Base-by-base conservation (phyloP, 495 filamentous ascomycete genomes). In the Hypoxylon intermedium region DNA sequence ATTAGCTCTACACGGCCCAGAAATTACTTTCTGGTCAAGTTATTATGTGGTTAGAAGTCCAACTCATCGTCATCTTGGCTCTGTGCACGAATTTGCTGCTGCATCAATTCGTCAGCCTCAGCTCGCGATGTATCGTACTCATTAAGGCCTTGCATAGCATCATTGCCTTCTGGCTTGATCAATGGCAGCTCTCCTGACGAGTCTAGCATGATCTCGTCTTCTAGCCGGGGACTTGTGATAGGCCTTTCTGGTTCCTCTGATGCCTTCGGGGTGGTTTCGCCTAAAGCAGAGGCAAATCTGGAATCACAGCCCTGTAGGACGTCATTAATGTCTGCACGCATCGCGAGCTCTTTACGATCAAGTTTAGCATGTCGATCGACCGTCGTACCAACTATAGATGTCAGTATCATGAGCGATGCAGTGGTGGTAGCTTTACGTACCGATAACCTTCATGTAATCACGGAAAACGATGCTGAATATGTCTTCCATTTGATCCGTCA, bases 401-500 rank as follows among this genome's bases (percentile, higher is more conserved):
- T 60, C 18, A 60, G 33, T n/a, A 60, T 20, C 3, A 40, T 7
- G 16, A 7, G 26, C 15, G 26, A n/a, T n/a, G n/a, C n/a, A n/a
- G n/a, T n/a, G n/a, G n/a, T 11, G 12, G 15, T 16, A 12, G 9
- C 6, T 20, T 13, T 9, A 53, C 56, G 37, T 23, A 53, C 56
- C 47, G 19, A 60, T 15, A 16, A 74, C 72, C 1, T 53, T 64
- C 21, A 72, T 62, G 51, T 85, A 86, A 56, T 87, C 83, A 12
- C 73, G 66, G 5, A 68, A 50, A 12, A 86, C 72, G 7, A 50
- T 38, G 6, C 67, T 37, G 42, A 77, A 81, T 5, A 83, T 67
- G 16, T 77, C 71, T 5, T 80, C 72, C 3, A 74, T 62, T 11
- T 76, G 67, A 5, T 73, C 63, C 2, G 58, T 37, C 70, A 86